Percentiles rank a stretch among this genome's conserved stretches.
phyloP scores from a whole-genome alignment of 805 yeast genomes.

The Metschnikowia kunwiensis region DNA sequence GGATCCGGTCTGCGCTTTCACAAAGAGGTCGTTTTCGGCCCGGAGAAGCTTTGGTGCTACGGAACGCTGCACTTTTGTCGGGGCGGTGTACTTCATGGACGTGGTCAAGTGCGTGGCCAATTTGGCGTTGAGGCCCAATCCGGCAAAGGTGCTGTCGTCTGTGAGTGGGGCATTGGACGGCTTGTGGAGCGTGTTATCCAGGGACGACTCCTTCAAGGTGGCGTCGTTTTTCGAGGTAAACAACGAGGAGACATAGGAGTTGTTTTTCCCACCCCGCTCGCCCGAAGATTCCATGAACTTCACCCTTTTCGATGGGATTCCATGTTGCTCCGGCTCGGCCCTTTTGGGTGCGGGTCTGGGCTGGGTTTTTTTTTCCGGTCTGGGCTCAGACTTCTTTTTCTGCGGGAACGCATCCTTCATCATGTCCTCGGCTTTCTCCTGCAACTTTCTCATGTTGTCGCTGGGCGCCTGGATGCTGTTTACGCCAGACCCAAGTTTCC shows the following conservation, averaged over 20 bases:
- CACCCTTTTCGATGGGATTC: conserved; percentile 9
- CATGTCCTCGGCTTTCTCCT: conserved; percentile 12
- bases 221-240: conserved; percentile 46
- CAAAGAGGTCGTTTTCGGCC: conserved; percentile 63
- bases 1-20: conserved; percentile 97
- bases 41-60: conserved; percentile 60
- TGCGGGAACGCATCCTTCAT: conserved; percentile 7
- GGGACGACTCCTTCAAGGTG: conserved; percentile 55
- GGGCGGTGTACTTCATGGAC: conserved; percentile 55
- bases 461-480: conserved; percentile 24
- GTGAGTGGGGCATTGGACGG: conserved; percentile 88
- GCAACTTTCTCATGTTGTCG: conserved; percentile 2
- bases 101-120: conserved; percentile 54
- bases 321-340: conserved; percentile 4
- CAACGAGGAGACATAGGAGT: conserved; percentile 78
- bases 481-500: conserved; percentile 30
- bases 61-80: conserved; percentile 84
- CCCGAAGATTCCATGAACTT: conserved; percentile 48
- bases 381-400: conserved; percentile 7
- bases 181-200: conserved; percentile 33
- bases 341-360: conserved; percentile 1
- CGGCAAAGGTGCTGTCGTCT: conserved; percentile 66
- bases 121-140: conserved; percentile 61
- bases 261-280: conserved; percentile 51
- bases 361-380: neutral